Conservation (phyloP, 208 protist genomes). For the Angomonas deanei region DNA sequence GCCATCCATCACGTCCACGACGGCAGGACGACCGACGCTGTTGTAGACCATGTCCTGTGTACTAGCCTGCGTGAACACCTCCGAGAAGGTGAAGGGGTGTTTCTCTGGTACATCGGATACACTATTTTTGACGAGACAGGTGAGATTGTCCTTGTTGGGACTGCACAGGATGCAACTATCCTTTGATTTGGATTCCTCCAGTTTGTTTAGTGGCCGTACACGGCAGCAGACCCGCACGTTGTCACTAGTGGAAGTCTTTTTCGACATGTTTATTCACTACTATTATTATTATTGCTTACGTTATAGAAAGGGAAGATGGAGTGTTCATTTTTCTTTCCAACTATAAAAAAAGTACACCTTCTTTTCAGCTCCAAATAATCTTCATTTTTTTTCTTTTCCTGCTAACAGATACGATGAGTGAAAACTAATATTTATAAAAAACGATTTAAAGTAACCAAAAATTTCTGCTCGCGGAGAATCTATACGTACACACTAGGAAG, state of each 20-base stretch:
- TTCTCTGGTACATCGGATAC: neutral
- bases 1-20: constrained; percentile 85
- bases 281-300: too few relatives aligned
- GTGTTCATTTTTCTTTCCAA: too few relatives aligned
- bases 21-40: constrained; percentile 75
- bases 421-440: too few relatives aligned
- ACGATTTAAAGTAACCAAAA: too few relatives aligned
- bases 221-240: constrained; percentile 50
- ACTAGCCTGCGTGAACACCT: constrained; percentile 40
- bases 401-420: too few relatives aligned
- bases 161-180: constrained; percentile 16
- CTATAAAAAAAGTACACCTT: too few relatives aligned
- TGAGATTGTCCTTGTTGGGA: constrained; percentile 5
- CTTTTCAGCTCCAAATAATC: too few relatives aligned
- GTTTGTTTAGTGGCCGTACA: constrained; percentile 27
- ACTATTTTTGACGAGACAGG: neutral
- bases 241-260: constrained; percentile 16
- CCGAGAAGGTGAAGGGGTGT: constrained; percentile 58
- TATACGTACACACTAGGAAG: too few relatives aligned
- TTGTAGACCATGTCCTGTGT: constrained; percentile 78
- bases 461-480: too few relatives aligned
- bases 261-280: too few relatives aligned
- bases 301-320: too few relatives aligned
- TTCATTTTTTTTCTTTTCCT: too few relatives aligned
- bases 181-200: constrained; percentile 12